Conservation (phyloP, 2,329 filamentous ascomycete genomes). For the Colletotrichum higginsianum region DNA sequence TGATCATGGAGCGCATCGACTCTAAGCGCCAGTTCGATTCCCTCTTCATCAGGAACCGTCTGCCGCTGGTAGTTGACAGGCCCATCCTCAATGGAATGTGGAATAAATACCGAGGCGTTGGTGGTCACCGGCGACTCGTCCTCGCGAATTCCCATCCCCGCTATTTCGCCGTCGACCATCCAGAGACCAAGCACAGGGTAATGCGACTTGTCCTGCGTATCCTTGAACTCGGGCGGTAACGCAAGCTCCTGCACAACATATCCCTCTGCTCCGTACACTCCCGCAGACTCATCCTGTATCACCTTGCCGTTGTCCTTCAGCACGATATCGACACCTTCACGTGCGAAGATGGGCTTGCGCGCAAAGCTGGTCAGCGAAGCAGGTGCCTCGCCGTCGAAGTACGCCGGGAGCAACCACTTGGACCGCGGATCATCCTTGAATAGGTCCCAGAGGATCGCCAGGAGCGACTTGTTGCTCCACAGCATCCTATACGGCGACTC, state of each 20-base stretch:
- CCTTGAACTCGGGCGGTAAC: constrained; percentile 13
- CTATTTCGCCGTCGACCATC: constrained; percentile 14
- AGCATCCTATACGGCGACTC: constrained; percentile 25
- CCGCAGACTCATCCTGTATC: constrained; percentile 9
- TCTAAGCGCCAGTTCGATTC: constrained; percentile 1
- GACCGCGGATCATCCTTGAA: constrained; percentile 21
- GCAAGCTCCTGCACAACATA: constrained; percentile 15
- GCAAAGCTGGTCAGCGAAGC: constrained; percentile 8
- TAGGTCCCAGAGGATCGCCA: constrained; percentile 14
- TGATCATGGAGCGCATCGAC: constrained; percentile 2
- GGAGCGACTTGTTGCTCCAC: constrained; percentile 19
- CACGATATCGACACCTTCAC: constrained; percentile 14
- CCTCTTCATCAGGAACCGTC: background rate
- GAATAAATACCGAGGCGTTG: constrained; percentile 14
- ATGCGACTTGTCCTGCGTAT: background rate
- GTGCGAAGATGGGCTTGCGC: constrained; percentile 21
- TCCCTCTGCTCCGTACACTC: constrained; percentile 4
- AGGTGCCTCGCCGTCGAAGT: constrained; percentile 15
- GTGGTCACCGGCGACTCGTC: constrained; percentile 8
- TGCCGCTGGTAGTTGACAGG: constrained; percentile 3
- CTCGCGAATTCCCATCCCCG: constrained; percentile 12
- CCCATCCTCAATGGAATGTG: constrained; percentile 16
- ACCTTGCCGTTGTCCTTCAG: constrained; percentile 7
- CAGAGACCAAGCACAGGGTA: constrained; percentile 20
- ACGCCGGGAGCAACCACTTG: constrained; percentile 16